A percentile compares a stretch with the other conserved stretches of the same genome.
Evolutionary conservation across 805 yeast species (phyloP).

Genomic region (Pichia exigua): DNA sequence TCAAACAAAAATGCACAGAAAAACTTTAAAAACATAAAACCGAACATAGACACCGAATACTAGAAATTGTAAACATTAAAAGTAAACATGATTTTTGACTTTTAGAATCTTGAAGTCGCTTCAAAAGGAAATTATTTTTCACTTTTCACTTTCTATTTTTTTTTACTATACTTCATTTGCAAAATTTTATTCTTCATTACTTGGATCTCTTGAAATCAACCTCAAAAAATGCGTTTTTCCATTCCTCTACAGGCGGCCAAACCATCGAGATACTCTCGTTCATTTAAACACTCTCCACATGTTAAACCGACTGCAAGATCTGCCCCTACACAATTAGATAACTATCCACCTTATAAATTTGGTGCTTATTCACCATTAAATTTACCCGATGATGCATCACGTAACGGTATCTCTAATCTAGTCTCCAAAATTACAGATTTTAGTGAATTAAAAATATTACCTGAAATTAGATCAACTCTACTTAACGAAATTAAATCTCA

Average conservation of each 20-base stretch:
- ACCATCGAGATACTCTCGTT: not conserved
- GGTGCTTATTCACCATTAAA: constrained; percentile 44
- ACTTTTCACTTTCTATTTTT: not conserved
- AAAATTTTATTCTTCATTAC: not conserved
- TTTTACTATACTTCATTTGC: not conserved
- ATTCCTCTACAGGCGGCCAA: not conserved
- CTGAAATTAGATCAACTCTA: constrained; percentile 57
- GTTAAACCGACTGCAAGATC: not conserved
- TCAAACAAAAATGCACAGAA: not conserved
- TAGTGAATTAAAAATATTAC: constrained; percentile 57
- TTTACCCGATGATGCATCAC: constrained; percentile 29
- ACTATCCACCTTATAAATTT: constrained; percentile 30
- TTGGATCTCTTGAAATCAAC: not conserved
- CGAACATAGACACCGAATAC: too few species aligned
- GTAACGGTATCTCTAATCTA: constrained; percentile 31
- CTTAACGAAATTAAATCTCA: constrained; percentile 42
- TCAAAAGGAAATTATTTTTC: not conserved
- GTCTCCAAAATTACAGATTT: constrained; percentile 53
- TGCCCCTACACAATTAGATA: constrained; percentile 7
- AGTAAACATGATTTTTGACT: not conserved
- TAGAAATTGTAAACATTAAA: too few species aligned
- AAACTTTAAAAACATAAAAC: too few species aligned
- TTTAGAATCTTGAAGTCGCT: not conserved
- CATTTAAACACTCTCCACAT: not conserved
- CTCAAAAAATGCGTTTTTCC: not conserved